Percentiles rank a stretch among this genome's conserved stretches.
Conservation (phyloP, 768 basidiomycete genomes). For the Lentinula guzmanii region DNA sequence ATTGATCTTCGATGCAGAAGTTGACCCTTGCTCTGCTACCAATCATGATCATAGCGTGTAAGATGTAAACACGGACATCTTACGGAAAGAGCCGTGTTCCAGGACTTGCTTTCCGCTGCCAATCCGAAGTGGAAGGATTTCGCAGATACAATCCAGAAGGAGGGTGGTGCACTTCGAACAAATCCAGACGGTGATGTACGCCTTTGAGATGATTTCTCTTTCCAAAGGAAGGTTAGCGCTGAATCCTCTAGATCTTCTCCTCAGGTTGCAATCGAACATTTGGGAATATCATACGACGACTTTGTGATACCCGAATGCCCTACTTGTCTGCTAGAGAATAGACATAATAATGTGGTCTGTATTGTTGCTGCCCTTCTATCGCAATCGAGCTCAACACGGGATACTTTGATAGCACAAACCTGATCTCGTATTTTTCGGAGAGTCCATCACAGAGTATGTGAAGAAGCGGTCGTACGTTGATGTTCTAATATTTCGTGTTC, state of each 20-base stretch:
- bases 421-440: constrained; percentile 84
- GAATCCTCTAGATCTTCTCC: constrained; percentile 1
- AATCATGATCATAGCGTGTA: constrained; percentile 49
- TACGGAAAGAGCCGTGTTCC: constrained; percentile 64
- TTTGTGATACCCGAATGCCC: constrained; percentile 80
- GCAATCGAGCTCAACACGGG: not conserved
- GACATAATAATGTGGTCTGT: constrained; percentile 54
- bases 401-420: constrained; percentile 60
- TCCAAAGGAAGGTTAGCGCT: not conserved
- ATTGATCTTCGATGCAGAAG: not conserved
- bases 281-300: constrained; percentile 66
- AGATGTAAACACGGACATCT: constrained; percentile 71
- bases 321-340: constrained; percentile 53
- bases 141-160: constrained; percentile 55
- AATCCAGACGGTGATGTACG: constrained; percentile 92
- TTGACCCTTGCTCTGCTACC: not conserved
- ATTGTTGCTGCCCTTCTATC: not conserved
- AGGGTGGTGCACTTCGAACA: constrained; percentile 59
- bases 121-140: constrained; percentile 81
- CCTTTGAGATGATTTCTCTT: constrained; percentile 9
- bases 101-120: constrained; percentile 59
- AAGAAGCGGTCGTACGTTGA: constrained; percentile 66
- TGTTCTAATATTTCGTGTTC: not conserved
- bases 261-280: constrained; percentile 70
- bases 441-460: constrained; percentile 64